Base-by-base conservation (phyloP, 1,139 yeast genomes). In the Suhomyces coccinellae region DNA sequence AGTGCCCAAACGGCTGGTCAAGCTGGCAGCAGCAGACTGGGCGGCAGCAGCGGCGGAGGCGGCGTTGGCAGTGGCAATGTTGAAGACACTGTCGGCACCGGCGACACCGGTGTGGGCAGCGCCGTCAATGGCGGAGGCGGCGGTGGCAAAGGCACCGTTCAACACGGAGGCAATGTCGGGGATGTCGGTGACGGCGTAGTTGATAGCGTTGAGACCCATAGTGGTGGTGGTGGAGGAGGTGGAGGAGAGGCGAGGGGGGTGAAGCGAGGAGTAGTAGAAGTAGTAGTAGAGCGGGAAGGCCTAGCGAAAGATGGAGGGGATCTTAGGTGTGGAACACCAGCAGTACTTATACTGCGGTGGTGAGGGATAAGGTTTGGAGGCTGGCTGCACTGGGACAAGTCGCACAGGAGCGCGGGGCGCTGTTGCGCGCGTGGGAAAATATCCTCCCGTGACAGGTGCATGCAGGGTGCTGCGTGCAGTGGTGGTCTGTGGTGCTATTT, bases 121-220 rank as follows among this genome's bases (percentile, higher is more conserved):
- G 12, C 41, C 50, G 16, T 30, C 48, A 30, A 45, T 50, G 26
- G 43, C 48, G 20, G 52, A 48, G 22, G 53, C 46, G 26, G 51
- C 48, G n/a, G 53, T 47, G 28, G 51, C 48, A 14, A 49, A 40
- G 31, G 30, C 40, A 17, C 50, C 54, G 15, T 34, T 50, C 4
- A 46, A 48, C 14, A 47, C 53, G 34, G 52, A 44, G 27, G 40
- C 40, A 22, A 48, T 20, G 35, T 22, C 32, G 10, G 40, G 39
- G 20, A 39, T 33, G 34, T 46, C 53, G 15, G 52, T 42, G 33
- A 53, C 56, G 29, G 54, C 57, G 49, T 45, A 53, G 41, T 54
- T 39, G 39, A 55, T 52, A 42, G 59, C 57, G 58, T 55, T 55
- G n/a, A 46, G 15, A 46, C 49, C 49, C 49, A 46, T 46, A 30